phyloP scores from a whole-genome alignment of 192 early-diverging fungal species.

The Allomyces javanicus region DNA sequence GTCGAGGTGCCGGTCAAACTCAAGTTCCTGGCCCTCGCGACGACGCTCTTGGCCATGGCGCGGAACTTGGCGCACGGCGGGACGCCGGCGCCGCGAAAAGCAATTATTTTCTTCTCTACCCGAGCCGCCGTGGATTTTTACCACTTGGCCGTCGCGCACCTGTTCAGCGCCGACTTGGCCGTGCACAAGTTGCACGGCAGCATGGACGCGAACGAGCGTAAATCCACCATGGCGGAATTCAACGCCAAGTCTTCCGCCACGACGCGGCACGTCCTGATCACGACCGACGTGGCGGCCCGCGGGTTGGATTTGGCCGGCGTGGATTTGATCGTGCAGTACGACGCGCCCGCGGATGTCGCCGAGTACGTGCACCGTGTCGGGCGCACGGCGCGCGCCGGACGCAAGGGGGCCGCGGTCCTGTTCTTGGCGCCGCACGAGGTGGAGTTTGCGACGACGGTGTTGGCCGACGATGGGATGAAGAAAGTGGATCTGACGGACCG shows the following conservation, averaged over 20 bases:
- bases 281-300: constrained; percentile 93
- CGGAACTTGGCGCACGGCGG: constrained; percentile 7
- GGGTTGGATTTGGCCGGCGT: constrained; percentile 94
- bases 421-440: constrained; percentile 82
- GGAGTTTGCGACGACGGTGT: constrained; percentile 21
- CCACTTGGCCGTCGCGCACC: constrained; percentile 55
- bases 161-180: constrained; percentile 7
- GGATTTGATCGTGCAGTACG: constrained; percentile 80
- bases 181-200: constrained; percentile 10
- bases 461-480: constrained; percentile 1
- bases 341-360: constrained; percentile 78
- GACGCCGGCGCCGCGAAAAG: constrained; percentile 30
- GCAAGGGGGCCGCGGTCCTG: constrained; percentile 60
- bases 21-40: constrained; percentile 65
- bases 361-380: constrained; percentile 97
- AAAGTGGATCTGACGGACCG: constrained; percentile 8
- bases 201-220: constrained; percentile 12
- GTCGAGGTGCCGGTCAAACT: constrained; percentile 77
- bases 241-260: constrained; percentile 50
- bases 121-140: constrained; percentile 93
- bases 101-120: constrained; percentile 87
- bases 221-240: constrained; percentile 13
- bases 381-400: constrained; percentile 84
- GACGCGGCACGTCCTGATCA: constrained; percentile 53
- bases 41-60: constrained; percentile 42